Evolutionary conservation across 169 alveolate species (phyloP).

Genomic region (Cryptosporidium bovis): DNA sequence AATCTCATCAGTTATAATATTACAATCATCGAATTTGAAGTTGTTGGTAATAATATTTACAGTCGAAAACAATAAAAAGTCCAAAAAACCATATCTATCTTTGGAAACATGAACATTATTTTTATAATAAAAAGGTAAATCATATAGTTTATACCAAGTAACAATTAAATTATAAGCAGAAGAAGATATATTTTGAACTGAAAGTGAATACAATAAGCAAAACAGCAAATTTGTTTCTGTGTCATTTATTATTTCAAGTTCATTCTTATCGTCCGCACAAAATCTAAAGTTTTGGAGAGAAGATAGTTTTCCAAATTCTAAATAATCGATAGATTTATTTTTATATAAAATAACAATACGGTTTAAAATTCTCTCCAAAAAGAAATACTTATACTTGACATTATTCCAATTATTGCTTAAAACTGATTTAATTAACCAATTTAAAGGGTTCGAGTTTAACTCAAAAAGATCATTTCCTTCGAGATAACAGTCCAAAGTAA

Average conservation of each 20-base stretch:
- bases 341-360: constrained; percentile 16
- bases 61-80: constrained; percentile 23
- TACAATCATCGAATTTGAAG: neutral
- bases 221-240: constrained; percentile 18
- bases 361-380: constrained; percentile 10
- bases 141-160: constrained; percentile 40
- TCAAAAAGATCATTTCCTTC: neutral
- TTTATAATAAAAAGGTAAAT: neutral
- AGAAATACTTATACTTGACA: constrained; percentile 8
- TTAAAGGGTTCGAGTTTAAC: constrained; percentile 6
- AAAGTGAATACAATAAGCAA: constrained; percentile 17
- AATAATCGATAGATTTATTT: neutral
- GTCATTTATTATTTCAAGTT: neutral
- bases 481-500: constrained; percentile 2
- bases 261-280: neutral
- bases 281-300: neutral
- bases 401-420: constrained; percentile 19
- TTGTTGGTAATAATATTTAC: constrained; percentile 5
- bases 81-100: neutral
- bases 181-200: constrained; percentile 10
- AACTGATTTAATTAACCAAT: constrained; percentile 33
- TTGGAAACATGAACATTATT: neutral
- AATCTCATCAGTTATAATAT: neutral
- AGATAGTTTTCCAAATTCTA: constrained; percentile 11
- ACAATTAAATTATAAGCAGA: constrained; percentile 34